Evolutionary conservation across 768 basidiomycete species (phyloP).

Genomic region (Amanita rubescens): DNA sequence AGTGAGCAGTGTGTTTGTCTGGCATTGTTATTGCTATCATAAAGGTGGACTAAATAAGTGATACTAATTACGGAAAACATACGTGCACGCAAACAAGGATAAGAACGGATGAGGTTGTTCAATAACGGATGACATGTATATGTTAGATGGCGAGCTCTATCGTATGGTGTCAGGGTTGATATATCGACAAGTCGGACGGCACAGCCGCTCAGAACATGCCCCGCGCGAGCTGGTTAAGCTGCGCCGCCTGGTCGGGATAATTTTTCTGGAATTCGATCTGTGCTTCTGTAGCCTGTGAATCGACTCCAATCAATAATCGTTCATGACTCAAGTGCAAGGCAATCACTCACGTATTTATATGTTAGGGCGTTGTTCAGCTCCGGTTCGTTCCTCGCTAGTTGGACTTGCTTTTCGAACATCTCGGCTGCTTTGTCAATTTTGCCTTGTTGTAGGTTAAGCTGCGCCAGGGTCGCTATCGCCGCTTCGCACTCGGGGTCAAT

Average conservation of each 20-base stretch:
- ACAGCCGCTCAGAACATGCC: slow-evolving; percentile 12
- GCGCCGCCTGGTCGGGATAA: slow-evolving; percentile 74
- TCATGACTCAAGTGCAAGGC: neutral
- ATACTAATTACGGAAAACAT: too few relatives aligned
- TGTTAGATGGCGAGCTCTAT: neutral
- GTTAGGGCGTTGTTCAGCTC: slow-evolving; percentile 77
- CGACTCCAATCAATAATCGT: slow-evolving; percentile 1
- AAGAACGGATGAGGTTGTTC: neutral
- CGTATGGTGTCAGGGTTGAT: too few relatives aligned
- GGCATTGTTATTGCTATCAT: too few relatives aligned
- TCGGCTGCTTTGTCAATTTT: slow-evolving; percentile 80
- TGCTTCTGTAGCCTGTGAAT: slow-evolving; percentile 62
- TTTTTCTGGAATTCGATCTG: slow-evolving; percentile 78
- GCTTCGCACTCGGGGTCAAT: slow-evolving; percentile 98
- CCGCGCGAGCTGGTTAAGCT: slow-evolving; percentile 41
- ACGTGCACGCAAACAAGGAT: too few relatives aligned
- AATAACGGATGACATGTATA: neutral
- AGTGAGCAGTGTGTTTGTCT: too few relatives aligned
- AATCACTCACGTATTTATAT: slow-evolving; percentile 61
- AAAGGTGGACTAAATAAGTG: too few relatives aligned
- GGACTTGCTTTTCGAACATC: slow-evolving; percentile 78
- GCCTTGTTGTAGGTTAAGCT: slow-evolving; percentile 85
- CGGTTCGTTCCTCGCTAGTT: slow-evolving; percentile 83
- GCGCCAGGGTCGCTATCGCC: slow-evolving; percentile 92
- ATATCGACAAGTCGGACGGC: too few relatives aligned